Percentiles rank a stretch among this genome's conserved stretches.
phyloP scores from a whole-genome alignment of 1,139 yeast genomes.

The Candida sp. region DNA sequence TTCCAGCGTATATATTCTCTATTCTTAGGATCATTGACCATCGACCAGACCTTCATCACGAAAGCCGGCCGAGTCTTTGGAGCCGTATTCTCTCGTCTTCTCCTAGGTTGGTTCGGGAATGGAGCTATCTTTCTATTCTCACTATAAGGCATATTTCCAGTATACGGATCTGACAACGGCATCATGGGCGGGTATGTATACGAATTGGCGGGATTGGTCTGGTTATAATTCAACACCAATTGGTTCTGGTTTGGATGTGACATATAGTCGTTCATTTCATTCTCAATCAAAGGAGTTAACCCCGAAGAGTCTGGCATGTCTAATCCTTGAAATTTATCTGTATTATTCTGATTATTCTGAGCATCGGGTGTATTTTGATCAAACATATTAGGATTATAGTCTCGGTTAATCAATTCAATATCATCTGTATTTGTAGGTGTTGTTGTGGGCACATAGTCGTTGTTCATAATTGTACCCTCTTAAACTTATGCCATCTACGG shows the following conservation, averaged over 20 bases:
- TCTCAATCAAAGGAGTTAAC: neutral
- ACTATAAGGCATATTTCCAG: slow-evolving; percentile 2
- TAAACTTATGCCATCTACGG: neutral
- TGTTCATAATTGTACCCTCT: neutral
- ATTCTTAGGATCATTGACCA: slow-evolving; percentile 83
- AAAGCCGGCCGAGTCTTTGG: slow-evolving; percentile 71
- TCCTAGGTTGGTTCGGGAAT: slow-evolving; percentile 10
- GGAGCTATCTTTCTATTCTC: slow-evolving; percentile 1
- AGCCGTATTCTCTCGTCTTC: slow-evolving; percentile 30
- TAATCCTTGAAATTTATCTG: neutral
- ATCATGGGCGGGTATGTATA: neutral
- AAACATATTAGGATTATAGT: slow-evolving; percentile 4
- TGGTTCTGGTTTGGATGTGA: neutral
- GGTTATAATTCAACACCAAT: neutral
- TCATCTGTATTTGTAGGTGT: neutral
- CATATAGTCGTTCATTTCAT: neutral
- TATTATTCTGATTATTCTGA: slow-evolving; percentile 2
- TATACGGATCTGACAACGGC: slow-evolving; percentile 5
- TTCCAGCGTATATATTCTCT: slow-evolving; percentile 77
- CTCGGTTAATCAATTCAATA: neutral
- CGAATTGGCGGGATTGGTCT: neutral
- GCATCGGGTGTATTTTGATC: neutral
- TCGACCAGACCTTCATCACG: slow-evolving; percentile 89
- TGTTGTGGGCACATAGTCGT: neutral
- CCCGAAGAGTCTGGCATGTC: neutral